These are phyloP conservation scores for Cymbopogon flexuosus DNA, from an alignment of 202 grass and related monocot genomes.

Conservation along the genomic window DNA sequence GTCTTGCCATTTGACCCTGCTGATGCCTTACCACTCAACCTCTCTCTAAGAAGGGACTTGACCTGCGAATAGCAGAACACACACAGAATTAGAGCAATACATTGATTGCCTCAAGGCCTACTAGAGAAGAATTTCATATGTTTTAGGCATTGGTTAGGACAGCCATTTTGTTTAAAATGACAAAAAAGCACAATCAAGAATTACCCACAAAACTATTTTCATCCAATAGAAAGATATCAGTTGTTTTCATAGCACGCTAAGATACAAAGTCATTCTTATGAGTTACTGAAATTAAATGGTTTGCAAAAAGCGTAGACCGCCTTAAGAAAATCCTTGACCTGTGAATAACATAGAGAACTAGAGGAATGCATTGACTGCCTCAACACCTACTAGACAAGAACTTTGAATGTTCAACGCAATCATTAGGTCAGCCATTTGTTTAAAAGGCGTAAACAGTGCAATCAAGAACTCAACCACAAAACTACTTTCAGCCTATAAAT, in stretches of 20 bases:
- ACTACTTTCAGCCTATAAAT: conserved; percentile 5
- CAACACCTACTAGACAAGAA: not conserved
- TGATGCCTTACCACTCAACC: conserved; percentile 67
- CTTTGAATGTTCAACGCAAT: not conserved
- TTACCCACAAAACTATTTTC: not conserved
- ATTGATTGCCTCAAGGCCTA: not conserved
- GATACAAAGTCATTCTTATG: conserved; percentile 1
- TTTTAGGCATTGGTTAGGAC: not conserved
- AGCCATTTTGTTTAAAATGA: not conserved
- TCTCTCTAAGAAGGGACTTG: conserved; percentile 79
- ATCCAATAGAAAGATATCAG: not conserved
- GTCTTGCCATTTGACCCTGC: conserved; percentile 58
- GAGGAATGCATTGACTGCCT: not conserved
- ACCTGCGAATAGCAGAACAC: conserved; percentile 50
- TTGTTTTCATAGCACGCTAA: not conserved
- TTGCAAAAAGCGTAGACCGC: not conserved
- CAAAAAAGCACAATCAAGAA: not conserved
- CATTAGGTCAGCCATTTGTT: not conserved
- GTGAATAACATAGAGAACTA: not conserved
- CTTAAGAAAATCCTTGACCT: conserved; percentile 83
- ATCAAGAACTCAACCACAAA: not conserved
- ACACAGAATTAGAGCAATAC: not conserved
- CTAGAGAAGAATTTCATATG: not conserved
- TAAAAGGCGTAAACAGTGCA: not conserved
- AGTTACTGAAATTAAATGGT: not conserved